Percentiles rank a stretch among this genome's conserved stretches.
These are phyloP conservation scores for Erucastrum elatum DNA, from an alignment of 345 rosid species.

Conservation along the genomic window DNA sequence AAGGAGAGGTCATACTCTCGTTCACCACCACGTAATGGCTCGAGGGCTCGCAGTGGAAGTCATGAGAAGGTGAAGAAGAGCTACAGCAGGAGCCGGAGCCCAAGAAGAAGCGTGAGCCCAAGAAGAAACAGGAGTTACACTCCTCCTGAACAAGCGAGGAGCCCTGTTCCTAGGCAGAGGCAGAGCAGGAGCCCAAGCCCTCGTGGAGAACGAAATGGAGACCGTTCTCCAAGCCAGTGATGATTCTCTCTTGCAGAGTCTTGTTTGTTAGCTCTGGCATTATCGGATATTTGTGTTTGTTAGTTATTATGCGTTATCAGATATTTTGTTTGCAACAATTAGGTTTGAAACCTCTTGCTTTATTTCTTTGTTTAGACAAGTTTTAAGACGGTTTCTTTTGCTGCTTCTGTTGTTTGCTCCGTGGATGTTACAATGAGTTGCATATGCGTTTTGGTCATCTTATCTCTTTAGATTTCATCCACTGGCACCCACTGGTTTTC, in stretches of 20 bases:
- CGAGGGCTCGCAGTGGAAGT: conserved; percentile 69
- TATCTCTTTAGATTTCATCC: conserved; percentile 15
- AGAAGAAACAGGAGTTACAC: not conserved
- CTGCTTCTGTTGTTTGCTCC: conserved; percentile 10
- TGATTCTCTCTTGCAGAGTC: conserved; percentile 34
- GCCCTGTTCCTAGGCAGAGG: conserved; percentile 53
- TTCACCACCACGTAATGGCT: conserved; percentile 64
- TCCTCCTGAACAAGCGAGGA: conserved; percentile 17
- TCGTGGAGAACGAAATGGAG: conserved; percentile 42
- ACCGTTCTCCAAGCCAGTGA: conserved; percentile 77
- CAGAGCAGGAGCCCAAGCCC: conserved; percentile 47
- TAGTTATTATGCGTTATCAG: too few species aligned
- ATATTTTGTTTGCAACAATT: not conserved
- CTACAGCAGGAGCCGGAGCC: conserved; percentile 47
- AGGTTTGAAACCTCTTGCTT: conserved; percentile 1
- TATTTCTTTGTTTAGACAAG: not conserved
- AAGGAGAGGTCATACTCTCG: conserved; percentile 66
- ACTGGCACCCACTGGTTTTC: not conserved
- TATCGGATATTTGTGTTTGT: conserved; percentile 10
- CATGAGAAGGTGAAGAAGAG: conserved; percentile 44
- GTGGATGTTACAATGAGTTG: conserved; percentile 15
- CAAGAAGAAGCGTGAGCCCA: conserved; percentile 15
- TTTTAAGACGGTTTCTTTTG: conserved; percentile 3
- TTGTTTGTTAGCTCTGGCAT: conserved; percentile 19
- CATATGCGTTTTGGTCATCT: conserved; percentile 27